Evolutionary conservation across 352 stramenopile species (phyloP).

Genomic region (Phytophthora fragariae): DNA sequence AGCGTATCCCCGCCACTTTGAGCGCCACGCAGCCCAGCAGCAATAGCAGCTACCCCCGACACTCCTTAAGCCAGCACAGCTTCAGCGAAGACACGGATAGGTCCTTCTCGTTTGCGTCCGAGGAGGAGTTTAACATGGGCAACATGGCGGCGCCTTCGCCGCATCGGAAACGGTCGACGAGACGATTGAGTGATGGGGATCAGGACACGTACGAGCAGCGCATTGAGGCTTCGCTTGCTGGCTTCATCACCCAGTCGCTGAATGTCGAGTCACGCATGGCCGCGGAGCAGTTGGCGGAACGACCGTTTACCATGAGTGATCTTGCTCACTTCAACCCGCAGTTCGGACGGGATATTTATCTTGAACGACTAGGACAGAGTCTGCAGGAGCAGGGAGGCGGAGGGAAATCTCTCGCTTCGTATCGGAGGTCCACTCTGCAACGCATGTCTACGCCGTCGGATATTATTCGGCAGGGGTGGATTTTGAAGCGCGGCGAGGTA

Average conservation of each 20-base stretch:
- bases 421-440: slow-evolving; percentile 72
- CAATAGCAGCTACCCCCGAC: slow-evolving; percentile 34
- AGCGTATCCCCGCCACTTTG: slow-evolving; percentile 31
- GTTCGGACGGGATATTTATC: slow-evolving; percentile 73
- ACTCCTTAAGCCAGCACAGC: slow-evolving; percentile 49
- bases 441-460: slow-evolving; percentile 52
- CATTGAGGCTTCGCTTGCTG: slow-evolving; percentile 69
- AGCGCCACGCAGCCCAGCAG: slow-evolving; percentile 22
- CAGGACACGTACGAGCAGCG: slow-evolving; percentile 70
- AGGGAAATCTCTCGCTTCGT: slow-evolving; percentile 68
- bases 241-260: slow-evolving; percentile 58
- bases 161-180: slow-evolving; percentile 36
- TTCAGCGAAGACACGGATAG: slow-evolving; percentile 73
- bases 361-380: slow-evolving; percentile 70
- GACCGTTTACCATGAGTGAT: slow-evolving; percentile 71
- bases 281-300: slow-evolving; percentile 35
- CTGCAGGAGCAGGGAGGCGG: slow-evolving; percentile 67
- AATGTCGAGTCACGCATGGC: slow-evolving; percentile 49
- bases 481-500: slow-evolving; percentile 80
- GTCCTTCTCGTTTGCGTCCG: slow-evolving; percentile 69
- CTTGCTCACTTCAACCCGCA: slow-evolving; percentile 72
- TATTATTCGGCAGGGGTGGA: slow-evolving; percentile 73
- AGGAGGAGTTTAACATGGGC: slow-evolving; percentile 54
- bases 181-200: slow-evolving; percentile 54
- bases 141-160: slow-evolving; percentile 38